These are phyloP conservation scores for Rhinocladiella similis DNA, from an alignment of 2,329 filamentous ascomycete genomes.

Conservation along the genomic window DNA sequence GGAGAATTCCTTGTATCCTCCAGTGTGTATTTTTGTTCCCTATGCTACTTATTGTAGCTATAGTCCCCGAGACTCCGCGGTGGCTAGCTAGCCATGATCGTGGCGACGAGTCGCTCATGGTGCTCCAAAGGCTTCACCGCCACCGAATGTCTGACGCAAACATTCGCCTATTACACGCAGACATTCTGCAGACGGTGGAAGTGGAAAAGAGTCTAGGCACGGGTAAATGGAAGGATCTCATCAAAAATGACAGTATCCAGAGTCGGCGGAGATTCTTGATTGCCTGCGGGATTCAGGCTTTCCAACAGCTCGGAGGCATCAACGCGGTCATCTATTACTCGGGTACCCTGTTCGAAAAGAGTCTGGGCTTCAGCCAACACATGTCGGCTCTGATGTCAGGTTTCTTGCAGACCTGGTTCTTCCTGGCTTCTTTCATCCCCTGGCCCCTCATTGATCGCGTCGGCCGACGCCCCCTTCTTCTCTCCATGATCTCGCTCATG, in stretches of 20 bases:
- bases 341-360: conserved; percentile 43
- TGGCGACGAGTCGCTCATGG: conserved; percentile 46
- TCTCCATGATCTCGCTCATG: neutral
- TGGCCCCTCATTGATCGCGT: conserved; percentile 41
- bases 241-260: conserved; percentile 50
- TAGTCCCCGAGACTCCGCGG: conserved; percentile 47
- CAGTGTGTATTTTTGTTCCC: conserved; percentile 52
- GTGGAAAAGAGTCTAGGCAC: conserved; percentile 49
- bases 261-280: conserved; percentile 53
- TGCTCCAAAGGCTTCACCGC: conserved; percentile 45
- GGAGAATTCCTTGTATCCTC: conserved; percentile 49
- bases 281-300: conserved; percentile 54
- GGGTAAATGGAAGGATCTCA: conserved; percentile 46
- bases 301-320: conserved; percentile 49
- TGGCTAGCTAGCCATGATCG: conserved; percentile 49
- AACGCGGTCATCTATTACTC: conserved; percentile 36
- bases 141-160: conserved; percentile 42
- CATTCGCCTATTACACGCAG: conserved; percentile 47
- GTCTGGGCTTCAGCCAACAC: conserved; percentile 40
- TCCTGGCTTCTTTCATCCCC: conserved; percentile 52
- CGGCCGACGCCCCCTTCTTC: neutral
- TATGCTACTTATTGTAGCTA: conserved; percentile 45
- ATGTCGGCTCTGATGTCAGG: conserved; percentile 52
- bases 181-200: conserved; percentile 48
- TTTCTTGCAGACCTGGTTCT: conserved; percentile 56